Evolutionary conservation across 2,329 filamentous ascomycete species (phyloP).

Genomic region (Bisporella sp.): DNA sequence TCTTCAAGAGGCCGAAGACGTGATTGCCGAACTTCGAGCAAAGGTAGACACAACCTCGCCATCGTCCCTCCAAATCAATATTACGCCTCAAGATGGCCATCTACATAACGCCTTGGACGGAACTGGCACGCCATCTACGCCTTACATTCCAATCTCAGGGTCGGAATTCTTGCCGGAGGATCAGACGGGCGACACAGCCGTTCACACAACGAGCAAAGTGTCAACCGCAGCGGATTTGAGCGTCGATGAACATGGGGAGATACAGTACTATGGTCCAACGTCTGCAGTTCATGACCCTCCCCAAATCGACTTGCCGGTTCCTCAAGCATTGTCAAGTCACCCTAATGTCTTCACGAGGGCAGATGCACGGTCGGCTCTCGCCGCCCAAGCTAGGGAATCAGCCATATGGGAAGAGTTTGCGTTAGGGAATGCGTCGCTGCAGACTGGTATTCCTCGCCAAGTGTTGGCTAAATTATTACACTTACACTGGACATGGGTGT

Average conservation of each 20-base stretch:
- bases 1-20: not conserved
- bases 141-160: too few relatives aligned
- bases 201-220: not conserved
- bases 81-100: not conserved
- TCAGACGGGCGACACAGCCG: not conserved
- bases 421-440: not conserved
- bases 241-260: not conserved
- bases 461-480: constrained; percentile 1
- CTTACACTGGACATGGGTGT: constrained; percentile 6
- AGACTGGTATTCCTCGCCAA: not conserved
- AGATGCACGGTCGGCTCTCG: not conserved
- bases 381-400: not conserved
- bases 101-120: too few relatives aligned
- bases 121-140: too few relatives aligned
- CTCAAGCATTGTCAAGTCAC: not conserved
- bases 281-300: not conserved
- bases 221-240: not conserved
- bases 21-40: not conserved
- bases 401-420: not conserved
- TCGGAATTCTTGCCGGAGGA: too few relatives aligned
- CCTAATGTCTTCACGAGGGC: not conserved
- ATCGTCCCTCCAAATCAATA: not conserved
- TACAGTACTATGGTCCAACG: not conserved
- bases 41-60: not conserved
- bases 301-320: not conserved